phyloP scores from a whole-genome alignment of 2,329 filamentous ascomycete genomes.

The Curvularia hawaiiensis region DNA sequence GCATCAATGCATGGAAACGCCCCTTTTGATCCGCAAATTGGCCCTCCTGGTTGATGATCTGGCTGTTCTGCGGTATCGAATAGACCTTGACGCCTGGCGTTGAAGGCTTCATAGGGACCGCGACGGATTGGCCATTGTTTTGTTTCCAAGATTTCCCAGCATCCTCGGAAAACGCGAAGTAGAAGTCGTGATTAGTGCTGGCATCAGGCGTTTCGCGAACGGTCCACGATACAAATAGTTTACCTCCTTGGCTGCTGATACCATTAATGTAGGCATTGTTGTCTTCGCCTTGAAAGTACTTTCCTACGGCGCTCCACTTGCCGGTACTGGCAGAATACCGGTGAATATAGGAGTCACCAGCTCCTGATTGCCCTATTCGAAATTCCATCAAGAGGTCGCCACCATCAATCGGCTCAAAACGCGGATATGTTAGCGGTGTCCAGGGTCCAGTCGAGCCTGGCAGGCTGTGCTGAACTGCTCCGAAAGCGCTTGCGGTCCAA shows the following conservation, averaged over 20 bases:
- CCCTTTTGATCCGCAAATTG: conserved; percentile 54
- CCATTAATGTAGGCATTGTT: conserved; percentile 61
- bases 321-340: conserved; percentile 48
- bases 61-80: conserved; percentile 52
- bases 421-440: conserved; percentile 55
- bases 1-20: conserved; percentile 57
- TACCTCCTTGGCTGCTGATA: conserved; percentile 44
- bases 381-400: conserved; percentile 55
- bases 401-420: conserved; percentile 51
- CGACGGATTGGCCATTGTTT: conserved; percentile 45
- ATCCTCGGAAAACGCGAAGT: conserved; percentile 56
- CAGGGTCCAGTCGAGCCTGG: conserved; percentile 41
- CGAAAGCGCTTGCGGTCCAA: conserved; percentile 39
- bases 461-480: conserved; percentile 36
- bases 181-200: conserved; percentile 58
- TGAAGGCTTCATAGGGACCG: conserved; percentile 50
- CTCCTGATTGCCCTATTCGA: conserved; percentile 57
- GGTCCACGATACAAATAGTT: conserved; percentile 56
- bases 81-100: conserved; percentile 53
- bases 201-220: conserved; percentile 56
- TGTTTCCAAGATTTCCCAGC: conserved; percentile 53
- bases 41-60: conserved; percentile 58
- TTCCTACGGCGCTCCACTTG: conserved; percentile 49
- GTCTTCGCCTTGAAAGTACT: conserved; percentile 51
- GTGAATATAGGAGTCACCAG: conserved; percentile 57